phyloP scores from a whole-genome alignment of 2,329 filamentous ascomycete species.

The Colletotrichum lindemuthianum region DNA sequence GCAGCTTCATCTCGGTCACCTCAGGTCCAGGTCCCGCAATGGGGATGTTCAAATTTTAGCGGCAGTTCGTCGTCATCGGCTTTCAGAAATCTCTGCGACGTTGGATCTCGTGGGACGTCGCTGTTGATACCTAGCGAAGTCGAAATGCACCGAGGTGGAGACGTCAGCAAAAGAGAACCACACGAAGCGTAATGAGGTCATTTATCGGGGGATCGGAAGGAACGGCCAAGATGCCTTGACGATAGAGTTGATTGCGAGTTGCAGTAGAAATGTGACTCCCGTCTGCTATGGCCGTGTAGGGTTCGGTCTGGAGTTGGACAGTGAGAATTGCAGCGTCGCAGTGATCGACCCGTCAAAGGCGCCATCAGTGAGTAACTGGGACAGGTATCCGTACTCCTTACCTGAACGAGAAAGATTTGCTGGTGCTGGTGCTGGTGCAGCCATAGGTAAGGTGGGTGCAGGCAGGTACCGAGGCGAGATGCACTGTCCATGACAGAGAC shows the following conservation, averaged over 20 bases:
- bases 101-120: constrained; percentile 14
- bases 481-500: constrained; percentile 32
- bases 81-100: constrained; percentile 7
- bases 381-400: not conserved
- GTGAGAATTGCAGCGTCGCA: constrained; percentile 16
- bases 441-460: not conserved
- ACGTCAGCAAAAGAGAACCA: not conserved
- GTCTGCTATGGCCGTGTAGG: no score
- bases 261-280: not conserved
- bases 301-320: constrained; percentile 8
- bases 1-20: constrained; percentile 23
- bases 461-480: not conserved
- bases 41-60: constrained; percentile 5
- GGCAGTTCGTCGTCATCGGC: constrained; percentile 26
- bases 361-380: not conserved
- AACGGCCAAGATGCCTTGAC: constrained; percentile 6
- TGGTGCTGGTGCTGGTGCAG: not conserved
- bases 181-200: constrained; percentile 34
- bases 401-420: not conserved
- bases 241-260: not conserved
- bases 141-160: constrained; percentile 1
- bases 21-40: not conserved
- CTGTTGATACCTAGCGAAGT: not conserved
- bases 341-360: constrained; percentile 18
- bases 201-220: constrained; percentile 22